Conservation (phyloP, 129 eudicot genomes). For the Flaveria bidentis region DNA sequence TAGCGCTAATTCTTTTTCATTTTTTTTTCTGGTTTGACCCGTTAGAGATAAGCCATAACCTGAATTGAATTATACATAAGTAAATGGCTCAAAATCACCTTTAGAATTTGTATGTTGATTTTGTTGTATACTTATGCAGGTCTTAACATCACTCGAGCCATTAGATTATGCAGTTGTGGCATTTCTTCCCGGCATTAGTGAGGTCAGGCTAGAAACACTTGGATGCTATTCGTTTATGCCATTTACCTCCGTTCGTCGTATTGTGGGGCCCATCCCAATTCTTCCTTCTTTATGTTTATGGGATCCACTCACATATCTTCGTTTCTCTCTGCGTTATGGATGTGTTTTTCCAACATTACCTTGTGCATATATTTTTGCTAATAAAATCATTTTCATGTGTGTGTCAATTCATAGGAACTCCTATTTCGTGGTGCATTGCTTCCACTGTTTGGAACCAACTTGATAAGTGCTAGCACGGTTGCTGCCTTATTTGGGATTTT, state of each 20-base stretch:
- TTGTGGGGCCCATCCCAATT: slow-evolving; percentile 29
- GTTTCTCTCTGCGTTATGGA: slow-evolving; percentile 6
- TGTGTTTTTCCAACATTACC: neutral
- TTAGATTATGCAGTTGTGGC: slow-evolving; percentile 76
- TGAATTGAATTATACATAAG: neutral
- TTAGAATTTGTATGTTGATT: neutral
- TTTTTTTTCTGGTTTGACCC: neutral
- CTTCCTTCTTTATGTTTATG: slow-evolving; percentile 9
- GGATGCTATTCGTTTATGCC: neutral
- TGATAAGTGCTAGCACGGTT: slow-evolving; percentile 58
- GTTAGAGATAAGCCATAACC: neutral
- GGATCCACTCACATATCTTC: slow-evolving; percentile 24
- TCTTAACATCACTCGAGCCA: slow-evolving; percentile 74
- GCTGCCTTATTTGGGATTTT: slow-evolving; percentile 78
- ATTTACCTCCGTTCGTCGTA: slow-evolving; percentile 6
- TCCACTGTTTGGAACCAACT: slow-evolving; percentile 69
- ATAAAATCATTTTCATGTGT: neutral
- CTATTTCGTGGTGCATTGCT: slow-evolving; percentile 86
- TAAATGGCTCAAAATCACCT: neutral
- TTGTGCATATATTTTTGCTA: neutral
- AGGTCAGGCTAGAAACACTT: slow-evolving; percentile 49
- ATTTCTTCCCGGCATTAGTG: slow-evolving; percentile 81
- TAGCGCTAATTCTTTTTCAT: neutral
- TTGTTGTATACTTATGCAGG: slow-evolving; percentile 46
- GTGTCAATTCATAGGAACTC: slow-evolving; percentile 56